phyloP scores from a whole-genome alignment of 2,329 filamentous ascomycete species.

The Xylaria sp. region DNA sequence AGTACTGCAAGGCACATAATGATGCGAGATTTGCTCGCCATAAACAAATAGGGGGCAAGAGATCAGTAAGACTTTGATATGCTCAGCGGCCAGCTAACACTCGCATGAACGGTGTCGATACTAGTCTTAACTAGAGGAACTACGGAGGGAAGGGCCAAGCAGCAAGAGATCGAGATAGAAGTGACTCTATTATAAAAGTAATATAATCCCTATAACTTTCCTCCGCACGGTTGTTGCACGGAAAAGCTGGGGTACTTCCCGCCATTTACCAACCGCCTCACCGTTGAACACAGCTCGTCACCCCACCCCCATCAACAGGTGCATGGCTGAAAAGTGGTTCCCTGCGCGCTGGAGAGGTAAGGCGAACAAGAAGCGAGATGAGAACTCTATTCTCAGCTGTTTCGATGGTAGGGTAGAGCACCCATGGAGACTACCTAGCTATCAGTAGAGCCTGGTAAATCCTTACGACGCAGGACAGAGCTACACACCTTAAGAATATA shows the following conservation, averaged over 20 bases:
- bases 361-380: constrained; percentile 36
- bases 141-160: neutral
- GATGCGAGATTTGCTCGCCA: neutral
- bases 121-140: neutral
- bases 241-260: constrained; percentile 25
- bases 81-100: neutral
- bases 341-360: constrained; percentile 22
- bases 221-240: constrained; percentile 11
- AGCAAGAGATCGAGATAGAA: neutral
- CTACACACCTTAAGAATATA: constrained; percentile 11
- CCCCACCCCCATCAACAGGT: constrained; percentile 1
- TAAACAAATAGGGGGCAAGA: neutral
- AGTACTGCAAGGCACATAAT: neutral
- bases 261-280: constrained; percentile 29
- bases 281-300: constrained; percentile 16
- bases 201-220: constrained; percentile 31
- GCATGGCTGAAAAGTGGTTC: constrained; percentile 13
- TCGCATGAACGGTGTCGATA: neutral
- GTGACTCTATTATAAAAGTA: constrained; percentile 1
- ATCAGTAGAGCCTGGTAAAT: constrained; percentile 7
- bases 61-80: neutral
- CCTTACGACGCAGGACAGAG: constrained; percentile 19
- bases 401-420: constrained; percentile 14
- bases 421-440: constrained; percentile 4
- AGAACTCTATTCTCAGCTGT: constrained; percentile 30